These are phyloP conservation scores for Erythrophleum ivorense DNA, from an alignment of 331 rosid genomes.

Conservation along the genomic window DNA sequence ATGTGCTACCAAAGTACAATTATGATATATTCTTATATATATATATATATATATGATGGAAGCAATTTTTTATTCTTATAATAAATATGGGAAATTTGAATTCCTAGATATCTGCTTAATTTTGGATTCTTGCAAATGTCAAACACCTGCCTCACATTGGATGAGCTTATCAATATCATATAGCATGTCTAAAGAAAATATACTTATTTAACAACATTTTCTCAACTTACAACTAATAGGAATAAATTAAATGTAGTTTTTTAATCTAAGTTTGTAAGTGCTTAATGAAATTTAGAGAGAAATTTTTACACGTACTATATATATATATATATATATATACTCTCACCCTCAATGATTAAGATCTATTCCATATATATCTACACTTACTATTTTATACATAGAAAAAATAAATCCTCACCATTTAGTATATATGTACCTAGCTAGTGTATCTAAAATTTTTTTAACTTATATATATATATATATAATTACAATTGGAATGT, in stretches of 20 bases:
- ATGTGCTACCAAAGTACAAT: no score
- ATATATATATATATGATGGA: no score
- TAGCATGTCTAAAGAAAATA: neutral
- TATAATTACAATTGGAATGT: no score
- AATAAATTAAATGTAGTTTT: no score
- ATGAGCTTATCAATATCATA: neutral
- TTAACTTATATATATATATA: neutral
- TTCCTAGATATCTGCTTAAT: neutral
- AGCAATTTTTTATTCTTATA: neutral
- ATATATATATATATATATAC: no score
- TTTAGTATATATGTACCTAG: no score
- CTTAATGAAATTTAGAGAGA: neutral
- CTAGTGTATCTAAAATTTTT: neutral
- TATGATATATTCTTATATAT: no score
- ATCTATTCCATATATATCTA: neutral
- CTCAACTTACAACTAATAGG: neutral
- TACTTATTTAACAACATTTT: neutral
- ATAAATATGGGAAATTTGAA: neutral
- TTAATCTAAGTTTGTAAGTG: neutral
- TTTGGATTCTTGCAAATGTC: neutral
- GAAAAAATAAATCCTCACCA: no score
- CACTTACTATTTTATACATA: neutral
- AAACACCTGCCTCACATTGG: neutral
- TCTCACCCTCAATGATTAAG: neutral
- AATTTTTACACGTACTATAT: neutral